Percentiles rank a stretch among this genome's conserved stretches.
phyloP scores from a whole-genome alignment of 441 rosid species.

The Macaranga tanarius region DNA sequence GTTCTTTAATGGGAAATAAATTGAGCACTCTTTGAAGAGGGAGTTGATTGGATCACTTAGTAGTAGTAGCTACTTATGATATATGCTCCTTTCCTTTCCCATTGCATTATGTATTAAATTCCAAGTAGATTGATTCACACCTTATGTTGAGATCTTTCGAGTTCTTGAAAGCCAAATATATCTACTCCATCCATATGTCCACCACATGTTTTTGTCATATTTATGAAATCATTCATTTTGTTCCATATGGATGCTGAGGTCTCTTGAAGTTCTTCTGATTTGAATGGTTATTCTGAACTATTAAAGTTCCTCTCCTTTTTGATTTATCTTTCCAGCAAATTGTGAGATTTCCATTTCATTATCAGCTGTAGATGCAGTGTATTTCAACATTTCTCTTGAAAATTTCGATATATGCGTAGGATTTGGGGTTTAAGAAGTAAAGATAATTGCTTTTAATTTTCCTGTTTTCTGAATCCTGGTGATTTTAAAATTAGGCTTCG shows the following conservation, averaged over 20 bases:
- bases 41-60: neutral
- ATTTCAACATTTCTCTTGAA: neutral
- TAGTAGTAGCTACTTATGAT: no score
- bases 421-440: neutral
- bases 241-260: neutral
- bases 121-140: no score
- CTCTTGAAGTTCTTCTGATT: neutral
- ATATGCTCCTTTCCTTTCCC: no score
- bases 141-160: neutral
- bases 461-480: neutral
- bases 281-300: neutral
- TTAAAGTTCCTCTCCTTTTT: neutral
- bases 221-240: neutral
- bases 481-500: neutral
- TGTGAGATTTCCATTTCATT: no score
- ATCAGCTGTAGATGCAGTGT: neutral
- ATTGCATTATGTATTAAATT: no score
- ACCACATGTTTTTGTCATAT: neutral
- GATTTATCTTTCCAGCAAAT: no score
- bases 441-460: neutral
- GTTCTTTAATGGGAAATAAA: neutral
- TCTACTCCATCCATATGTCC: neutral
- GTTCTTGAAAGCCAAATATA: neutral
- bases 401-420: neutral
- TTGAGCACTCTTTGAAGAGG: neutral